Base-by-base conservation (phyloP, 495 filamentous ascomycete genomes). In the Amniculicola lignicola region DNA sequence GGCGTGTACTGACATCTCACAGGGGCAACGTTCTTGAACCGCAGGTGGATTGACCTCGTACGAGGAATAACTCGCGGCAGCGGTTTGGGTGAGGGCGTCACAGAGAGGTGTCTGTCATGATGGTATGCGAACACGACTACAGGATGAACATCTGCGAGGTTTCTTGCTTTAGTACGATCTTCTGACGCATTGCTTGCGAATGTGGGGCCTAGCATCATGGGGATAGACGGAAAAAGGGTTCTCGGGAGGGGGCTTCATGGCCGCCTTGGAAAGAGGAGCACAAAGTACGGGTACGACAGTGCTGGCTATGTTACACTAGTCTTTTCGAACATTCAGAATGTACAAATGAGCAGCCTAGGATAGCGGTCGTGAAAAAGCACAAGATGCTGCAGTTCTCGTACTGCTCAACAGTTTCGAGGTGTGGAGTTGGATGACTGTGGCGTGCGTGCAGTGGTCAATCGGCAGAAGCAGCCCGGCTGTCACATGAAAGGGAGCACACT, bases 1-100 rank as follows among this genome's bases (percentile, higher is more conserved):
- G 14, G 10, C 25, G 11, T 10, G 14, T 41, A 42, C 57, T 60
- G 23, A 60, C 50, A 24, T 3, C 1, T 16, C 15, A 15, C 29
- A 60, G 57, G 14, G 61, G 61, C 21, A 52, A 57, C 25, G 53
- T 56, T 27, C 57, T 64, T 21, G 27, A 55, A 35, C 62, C 62
- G 16, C 46, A 27, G 24, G 22, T 25, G 29, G 61, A 64, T 48
- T 64, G 54, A 59, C 27, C 10, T 38, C 7, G 9, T 33, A 43
- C 24, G 15, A 25, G 18, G 35, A 4, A 25, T 22, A 14, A 49
- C n/a, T n/a, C n/a, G n/a, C n/a, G n/a, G n/a, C n/a, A n/a, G n/a
- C n/a, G n/a, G n/a, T n/a, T n/a, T n/a, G n/a, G 5, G 43, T 5
- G 9, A 46, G 16, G 10, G 28, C 25, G 18, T 50, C 15, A 35